Conservation (phyloP, 2,329 filamentous ascomycete species). For the Microcera coccophila region DNA sequence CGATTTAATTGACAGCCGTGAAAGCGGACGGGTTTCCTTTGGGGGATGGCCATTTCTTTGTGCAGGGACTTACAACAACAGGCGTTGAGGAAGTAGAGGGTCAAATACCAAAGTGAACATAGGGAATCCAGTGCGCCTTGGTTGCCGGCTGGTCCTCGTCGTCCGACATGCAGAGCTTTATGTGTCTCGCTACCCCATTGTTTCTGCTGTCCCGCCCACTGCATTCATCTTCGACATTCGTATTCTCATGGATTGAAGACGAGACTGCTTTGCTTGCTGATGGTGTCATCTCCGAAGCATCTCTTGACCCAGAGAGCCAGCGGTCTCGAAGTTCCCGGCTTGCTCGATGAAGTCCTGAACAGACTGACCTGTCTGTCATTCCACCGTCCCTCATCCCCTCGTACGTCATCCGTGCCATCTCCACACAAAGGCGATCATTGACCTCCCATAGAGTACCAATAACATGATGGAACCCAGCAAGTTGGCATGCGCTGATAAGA, state of each 20-base stretch:
- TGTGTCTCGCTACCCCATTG: no score
- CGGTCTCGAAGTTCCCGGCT: conserved; percentile 1
- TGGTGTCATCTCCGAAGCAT: no score
- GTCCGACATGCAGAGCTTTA: no score
- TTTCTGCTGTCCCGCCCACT: background rate
- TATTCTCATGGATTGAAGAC: no score
- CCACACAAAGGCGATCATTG: background rate
- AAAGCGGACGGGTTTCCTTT: no score
- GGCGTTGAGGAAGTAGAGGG: no score
- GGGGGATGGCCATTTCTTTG: no score
- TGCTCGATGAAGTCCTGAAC: background rate
- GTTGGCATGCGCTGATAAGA: conserved; percentile 4
- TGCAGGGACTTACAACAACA: no score
- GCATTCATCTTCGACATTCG: background rate
- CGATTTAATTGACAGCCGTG: no score
- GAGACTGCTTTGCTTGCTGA: no score
- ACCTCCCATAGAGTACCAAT: conserved; percentile 1
- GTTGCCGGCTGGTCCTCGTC: no score
- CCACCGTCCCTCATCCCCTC: background rate
- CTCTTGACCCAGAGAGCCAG: background rate
- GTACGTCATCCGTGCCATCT: background rate
- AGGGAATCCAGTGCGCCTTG: background rate
- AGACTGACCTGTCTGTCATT: background rate
- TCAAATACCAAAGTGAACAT: background rate
- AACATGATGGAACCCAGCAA: background rate